Base-by-base conservation (phyloP, 768 basidiomycete species). In the Macrocybe gigantea region DNA sequence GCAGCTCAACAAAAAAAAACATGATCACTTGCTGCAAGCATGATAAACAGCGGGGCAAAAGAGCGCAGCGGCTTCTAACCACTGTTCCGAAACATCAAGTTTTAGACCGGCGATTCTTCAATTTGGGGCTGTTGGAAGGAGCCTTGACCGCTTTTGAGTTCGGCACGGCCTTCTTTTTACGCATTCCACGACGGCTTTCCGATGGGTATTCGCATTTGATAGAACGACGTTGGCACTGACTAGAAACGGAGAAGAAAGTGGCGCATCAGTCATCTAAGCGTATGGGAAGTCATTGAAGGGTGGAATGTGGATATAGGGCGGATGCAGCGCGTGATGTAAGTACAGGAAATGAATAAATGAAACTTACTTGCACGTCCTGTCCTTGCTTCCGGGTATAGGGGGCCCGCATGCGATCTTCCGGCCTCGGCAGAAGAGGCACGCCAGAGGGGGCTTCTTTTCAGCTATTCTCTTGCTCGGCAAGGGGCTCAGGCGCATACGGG, bases 391-490 rank as follows among this genome's bases (percentile, higher is more conserved):
- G 1, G 75, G 70, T 9, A 70, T 54, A 2, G 81, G 79, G 8
- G 81, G 75, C 0, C 83, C 82, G 50, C 83, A 85, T 7, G 83
- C 83, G 43, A 85, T 85, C 64, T 84, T 84, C 37, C 82, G 69
- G 5, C 80, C 80, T 36, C 82, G 70, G 57, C 82, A 84, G 56
- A 84, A 84, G 5, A 81, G 64, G 52, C 82, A 83, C 1, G 82
- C 82, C 1, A 83, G 66, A 2, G 77, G 72, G 11, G 82, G 82
- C 52, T 83, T 83, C 66, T 78, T 79, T 40, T 68, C 63, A 34
- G 59, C 49, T 43, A 63, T 60, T 45, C 64, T 59, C 57, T 65
- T 65, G 12, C 59, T 51, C 29, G 63, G 59, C 30, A 62, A 49
- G 10, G 64, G 61, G 44, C 61, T 64, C 15, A 66, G 48, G 7